A percentile compares a stretch with the other conserved stretches of the same genome.
Evolutionary conservation across 192 early-diverging fungal genomes (phyloP).

Genomic region (Entomortierella lignicola): DNA sequence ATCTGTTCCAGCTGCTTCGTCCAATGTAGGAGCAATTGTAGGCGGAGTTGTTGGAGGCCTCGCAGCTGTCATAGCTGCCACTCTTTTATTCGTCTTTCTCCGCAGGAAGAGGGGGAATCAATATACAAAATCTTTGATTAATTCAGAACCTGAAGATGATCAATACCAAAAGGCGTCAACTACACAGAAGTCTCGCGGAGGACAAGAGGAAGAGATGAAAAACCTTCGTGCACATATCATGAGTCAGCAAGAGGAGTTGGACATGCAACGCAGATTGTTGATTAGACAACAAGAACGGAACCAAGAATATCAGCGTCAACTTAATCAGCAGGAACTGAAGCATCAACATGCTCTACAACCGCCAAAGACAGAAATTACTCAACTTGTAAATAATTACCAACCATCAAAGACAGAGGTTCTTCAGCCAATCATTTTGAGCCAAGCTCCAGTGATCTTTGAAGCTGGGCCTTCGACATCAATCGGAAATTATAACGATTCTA

Average conservation of each 20-base stretch:
- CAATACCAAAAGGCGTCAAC: background rate
- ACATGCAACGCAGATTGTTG: conserved; percentile 23
- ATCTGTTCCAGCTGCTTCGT: background rate
- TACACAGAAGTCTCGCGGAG: background rate
- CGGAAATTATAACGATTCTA: background rate
- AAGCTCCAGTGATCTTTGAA: conserved; percentile 3
- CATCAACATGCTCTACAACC: too few species aligned
- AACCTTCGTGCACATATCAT: conserved; percentile 8
- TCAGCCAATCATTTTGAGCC: background rate
- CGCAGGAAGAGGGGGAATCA: background rate
- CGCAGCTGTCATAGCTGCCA: conserved; percentile 7
- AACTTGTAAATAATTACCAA: too few species aligned
- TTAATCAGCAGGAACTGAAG: conserved; percentile 1
- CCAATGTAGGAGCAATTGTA: conserved; percentile 26
- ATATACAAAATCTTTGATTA: background rate
- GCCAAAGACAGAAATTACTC: too few species aligned
- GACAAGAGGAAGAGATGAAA: conserved; percentile 18
- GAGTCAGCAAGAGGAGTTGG: conserved; percentile 37
- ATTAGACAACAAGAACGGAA: conserved; percentile 25
- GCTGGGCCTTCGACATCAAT: background rate
- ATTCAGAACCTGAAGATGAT: conserved; percentile 10
- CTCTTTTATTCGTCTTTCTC: conserved; percentile 4
- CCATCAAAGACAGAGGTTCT: background rate
- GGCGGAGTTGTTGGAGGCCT: conserved; percentile 34
- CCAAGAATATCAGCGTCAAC: conserved; percentile 16